Conservation (phyloP, 2,329 filamentous ascomycete genomes). For the Penicillium brasilianum region DNA sequence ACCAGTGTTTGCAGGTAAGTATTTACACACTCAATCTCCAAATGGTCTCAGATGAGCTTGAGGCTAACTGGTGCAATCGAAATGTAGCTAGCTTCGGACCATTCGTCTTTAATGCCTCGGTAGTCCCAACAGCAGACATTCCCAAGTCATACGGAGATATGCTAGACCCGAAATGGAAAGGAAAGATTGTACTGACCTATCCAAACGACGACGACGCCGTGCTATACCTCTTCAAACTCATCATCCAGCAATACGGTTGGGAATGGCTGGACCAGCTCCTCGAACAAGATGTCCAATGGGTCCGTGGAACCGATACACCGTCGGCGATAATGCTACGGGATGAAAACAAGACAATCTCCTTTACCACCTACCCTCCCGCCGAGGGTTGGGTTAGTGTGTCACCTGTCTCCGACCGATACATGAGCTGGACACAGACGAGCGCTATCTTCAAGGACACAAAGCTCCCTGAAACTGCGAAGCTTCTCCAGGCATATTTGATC, state of each 20-base stretch:
- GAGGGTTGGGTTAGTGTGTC: not conserved
- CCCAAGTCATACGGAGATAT: conserved; percentile 7
- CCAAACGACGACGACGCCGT: conserved; percentile 65
- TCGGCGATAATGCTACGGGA: conserved; percentile 1
- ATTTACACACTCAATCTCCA: conserved; percentile 1
- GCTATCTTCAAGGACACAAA: conserved; percentile 57
- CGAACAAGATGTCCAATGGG: conserved; percentile 58
- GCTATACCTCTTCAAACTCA: conserved; percentile 51
- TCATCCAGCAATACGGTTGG: conserved; percentile 47
- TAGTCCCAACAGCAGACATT: not conserved
- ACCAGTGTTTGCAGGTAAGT: not conserved
- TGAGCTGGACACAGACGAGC: conserved; percentile 56
- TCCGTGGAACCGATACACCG: conserved; percentile 57
- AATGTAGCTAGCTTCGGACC: not conserved
- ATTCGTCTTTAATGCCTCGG: not conserved
- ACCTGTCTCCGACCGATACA: conserved; percentile 37
- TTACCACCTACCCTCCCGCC: conserved; percentile 1
- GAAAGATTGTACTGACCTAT: conserved; percentile 60
- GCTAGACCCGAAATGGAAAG: conserved; percentile 57
- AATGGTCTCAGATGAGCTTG: conserved; percentile 22
- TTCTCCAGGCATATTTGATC: conserved; percentile 56
- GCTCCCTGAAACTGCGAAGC: conserved; percentile 58
- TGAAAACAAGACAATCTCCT: not conserved
- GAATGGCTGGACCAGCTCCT: conserved; percentile 56
- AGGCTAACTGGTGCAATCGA: conserved; percentile 19